phyloP scores from a whole-genome alignment of 495 filamentous ascomycete genomes.

The Niebla homalea region DNA sequence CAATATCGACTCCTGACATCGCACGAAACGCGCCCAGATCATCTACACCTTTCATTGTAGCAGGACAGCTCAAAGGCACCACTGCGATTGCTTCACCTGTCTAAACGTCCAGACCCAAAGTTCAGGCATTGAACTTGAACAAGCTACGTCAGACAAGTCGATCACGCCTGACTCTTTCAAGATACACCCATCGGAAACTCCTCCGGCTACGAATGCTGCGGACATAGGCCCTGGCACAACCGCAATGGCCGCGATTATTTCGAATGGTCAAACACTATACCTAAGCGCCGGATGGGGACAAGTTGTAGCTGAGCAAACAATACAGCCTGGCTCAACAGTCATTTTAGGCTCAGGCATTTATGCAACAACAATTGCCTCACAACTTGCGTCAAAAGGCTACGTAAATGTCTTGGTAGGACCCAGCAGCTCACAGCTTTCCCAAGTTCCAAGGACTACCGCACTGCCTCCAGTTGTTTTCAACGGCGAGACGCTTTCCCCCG shows the following conservation, averaged over 20 bases:
- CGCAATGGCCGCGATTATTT: neutral
- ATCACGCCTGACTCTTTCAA: too few relatives aligned
- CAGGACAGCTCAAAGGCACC: too few relatives aligned
- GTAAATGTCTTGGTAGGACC: conserved; percentile 1
- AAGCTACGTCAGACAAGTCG: too few relatives aligned
- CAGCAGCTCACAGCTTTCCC: neutral
- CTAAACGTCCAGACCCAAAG: too few relatives aligned
- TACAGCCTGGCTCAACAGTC: conserved; percentile 4
- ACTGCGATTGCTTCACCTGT: too few relatives aligned
- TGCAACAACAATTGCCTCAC: neutral
- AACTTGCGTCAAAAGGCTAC: neutral
- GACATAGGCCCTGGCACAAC: neutral
- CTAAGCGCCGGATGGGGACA: neutral
- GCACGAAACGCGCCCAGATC: too few relatives aligned
- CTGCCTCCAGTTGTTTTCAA: neutral
- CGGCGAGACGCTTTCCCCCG: neutral
- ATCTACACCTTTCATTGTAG: too few relatives aligned
- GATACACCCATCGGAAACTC: too few relatives aligned
- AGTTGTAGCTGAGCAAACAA: neutral
- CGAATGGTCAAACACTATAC: neutral
- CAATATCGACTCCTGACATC: too few relatives aligned
- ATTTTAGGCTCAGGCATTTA: conserved; percentile 1
- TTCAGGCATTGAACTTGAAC: too few relatives aligned
- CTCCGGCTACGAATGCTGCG: too few relatives aligned
- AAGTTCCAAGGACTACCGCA: neutral